Evolutionary conservation across 2,329 filamentous ascomycete genomes (phyloP), one percentile per base, ranked within the genome.

Genomic region (Penicillium sp.): DNA sequence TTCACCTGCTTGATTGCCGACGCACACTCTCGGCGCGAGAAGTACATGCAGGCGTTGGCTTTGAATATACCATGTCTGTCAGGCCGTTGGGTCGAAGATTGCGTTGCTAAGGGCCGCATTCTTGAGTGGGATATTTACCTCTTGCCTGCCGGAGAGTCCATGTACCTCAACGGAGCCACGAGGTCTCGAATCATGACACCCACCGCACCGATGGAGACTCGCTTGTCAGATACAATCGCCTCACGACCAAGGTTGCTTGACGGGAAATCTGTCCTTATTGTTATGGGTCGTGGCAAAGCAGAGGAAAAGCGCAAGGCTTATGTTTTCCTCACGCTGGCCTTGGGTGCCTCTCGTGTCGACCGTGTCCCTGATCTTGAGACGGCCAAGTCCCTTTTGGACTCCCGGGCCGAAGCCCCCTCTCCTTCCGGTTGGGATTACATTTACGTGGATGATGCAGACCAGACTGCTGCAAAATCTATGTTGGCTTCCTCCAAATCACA

Each of bases 1-100:
- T 98, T 99, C 72, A 88, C 91, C 0, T 93, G 92, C 4, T 81
- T 98, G 15, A 91, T 99, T 62, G 90, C 93, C 0, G 92, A 98
- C 72, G 86, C 87, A 4, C 91, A 97, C 75, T 95, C 91, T 7
- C 88, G 94, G 51, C 93, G 92, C 65, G 86, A 89, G 54, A 99
- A 98, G 75, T 97, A 95, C 76, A 91, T 98, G 84, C 93, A 98
- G 78, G 95, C 95, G 0, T 85, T 99, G 2, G 93, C 95, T 0
- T 85, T 99, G 0, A 92, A 92, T 0, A 79, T 99, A 0, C 95
- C 95, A 0, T 97, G 93, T 71, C 82, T 99, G 1, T 90, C 92
- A 6, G 85, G 88, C 6, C 88, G 89, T 58, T 99, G 95, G 94
- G 81, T 96, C 53, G 83, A 86, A 28, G 85, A 90, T 54, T 97